phyloP scores from a whole-genome alignment of 176 grass and related monocot species.

The Melocanna baccifera region DNA sequence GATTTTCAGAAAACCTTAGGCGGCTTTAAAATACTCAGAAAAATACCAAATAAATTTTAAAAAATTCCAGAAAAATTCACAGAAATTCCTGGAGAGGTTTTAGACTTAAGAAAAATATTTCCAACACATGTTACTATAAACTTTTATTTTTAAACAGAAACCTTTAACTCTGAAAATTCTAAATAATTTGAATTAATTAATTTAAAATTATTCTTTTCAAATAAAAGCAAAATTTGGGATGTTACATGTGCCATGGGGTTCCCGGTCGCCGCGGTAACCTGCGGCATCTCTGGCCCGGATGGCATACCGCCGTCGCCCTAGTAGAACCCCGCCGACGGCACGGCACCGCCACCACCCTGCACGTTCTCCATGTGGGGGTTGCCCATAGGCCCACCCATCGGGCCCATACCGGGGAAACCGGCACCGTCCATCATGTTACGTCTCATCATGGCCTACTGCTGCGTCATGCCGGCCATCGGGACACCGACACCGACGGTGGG shows the following conservation, averaged over 20 bases:
- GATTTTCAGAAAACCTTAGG: too few species aligned
- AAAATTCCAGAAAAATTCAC: too few species aligned
- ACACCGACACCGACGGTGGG: not conserved
- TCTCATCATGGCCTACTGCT: conserved; percentile 38
- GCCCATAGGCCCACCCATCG: conserved; percentile 55
- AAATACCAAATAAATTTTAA: too few species aligned
- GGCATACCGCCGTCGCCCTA: conserved; percentile 22
- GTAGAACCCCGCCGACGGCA: conserved; percentile 38
- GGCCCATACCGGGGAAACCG: conserved; percentile 42
- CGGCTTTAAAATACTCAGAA: too few species aligned
- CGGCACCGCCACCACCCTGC: conserved; percentile 33
- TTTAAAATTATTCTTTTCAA: too few species aligned
- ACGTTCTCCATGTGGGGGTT: conserved; percentile 32
- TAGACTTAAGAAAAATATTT: too few species aligned
- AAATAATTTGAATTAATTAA: too few species aligned
- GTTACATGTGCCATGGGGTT: conserved; percentile 45
- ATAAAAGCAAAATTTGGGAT: too few species aligned
- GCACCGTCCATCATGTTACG: conserved; percentile 39
- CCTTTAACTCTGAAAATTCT: too few species aligned
- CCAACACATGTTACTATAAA: too few species aligned
- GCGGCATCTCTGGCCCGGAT: conserved; percentile 42
- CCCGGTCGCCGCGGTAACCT: conserved; percentile 37
- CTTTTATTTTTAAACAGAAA: too few species aligned
- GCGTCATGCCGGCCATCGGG: conserved; percentile 24
- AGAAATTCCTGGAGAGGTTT: too few species aligned